Base-by-base conservation (phyloP, 768 basidiomycete species). In the Trametes gibbosa region DNA sequence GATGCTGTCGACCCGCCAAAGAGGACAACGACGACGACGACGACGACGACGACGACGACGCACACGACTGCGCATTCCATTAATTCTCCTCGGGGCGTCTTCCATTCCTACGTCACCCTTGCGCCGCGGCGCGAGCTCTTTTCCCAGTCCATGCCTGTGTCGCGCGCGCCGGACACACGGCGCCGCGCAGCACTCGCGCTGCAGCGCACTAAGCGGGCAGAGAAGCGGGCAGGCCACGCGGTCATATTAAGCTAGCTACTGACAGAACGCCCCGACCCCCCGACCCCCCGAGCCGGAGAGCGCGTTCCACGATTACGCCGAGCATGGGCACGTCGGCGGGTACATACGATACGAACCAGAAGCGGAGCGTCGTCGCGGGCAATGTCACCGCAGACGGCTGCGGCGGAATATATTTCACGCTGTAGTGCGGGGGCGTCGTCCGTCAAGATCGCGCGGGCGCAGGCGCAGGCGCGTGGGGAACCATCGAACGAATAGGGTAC, bases 181-280 rank as follows among this genome's bases (percentile, higher is more conserved):
- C n/a, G n/a, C n/a, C n/a, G n/a, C n/a, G n/a, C n/a, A n/a, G 48
- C 16, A 9, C 34, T 14, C 34, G 32, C 7, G 34, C 8, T 17
- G 5, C 25, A 35, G 32, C 27, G 21, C n/a, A 19, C 13, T 7
- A 19, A 23, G n/a, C n/a, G n/a, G n/a, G 10, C 29, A 32, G 29
- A 4, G 29, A 32, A 32, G 29, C 29, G 41, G 41, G 55, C 47
- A 40, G 23, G n/a, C n/a, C 39, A 42, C 37, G 19, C 7, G 40
- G 47, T 50, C 55, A 56, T 49, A 56, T 56, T 49, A 56, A 56
- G 55, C 37, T 56, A 23, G 24, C 12, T 56, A 49, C 45, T 41
- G 47, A 41, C 47, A 34, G 37, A 27, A 56, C 47, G n/a, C n/a
- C n/a, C n/a, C n/a, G n/a, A n/a, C n/a, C n/a, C n/a, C n/a, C n/a